phyloP scores from a whole-genome alignment of 352 stramenopile genomes.

The Pythium biforme region DNA sequence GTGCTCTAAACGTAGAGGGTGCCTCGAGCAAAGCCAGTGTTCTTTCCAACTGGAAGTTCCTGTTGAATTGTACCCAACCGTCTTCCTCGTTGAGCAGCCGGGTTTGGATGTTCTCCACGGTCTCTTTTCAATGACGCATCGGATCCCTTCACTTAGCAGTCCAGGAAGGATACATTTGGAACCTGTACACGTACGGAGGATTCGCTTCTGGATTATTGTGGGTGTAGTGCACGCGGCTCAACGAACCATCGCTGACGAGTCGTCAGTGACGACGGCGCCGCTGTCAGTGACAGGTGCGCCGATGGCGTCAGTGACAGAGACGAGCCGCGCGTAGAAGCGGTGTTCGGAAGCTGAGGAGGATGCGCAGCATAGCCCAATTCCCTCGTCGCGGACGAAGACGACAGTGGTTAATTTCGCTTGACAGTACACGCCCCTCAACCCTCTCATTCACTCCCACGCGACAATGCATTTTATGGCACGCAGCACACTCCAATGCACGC shows the following conservation, averaged over 20 bases:
- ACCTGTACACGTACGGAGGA: no score
- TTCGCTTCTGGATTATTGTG: no score
- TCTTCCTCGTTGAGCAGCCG: background rate
- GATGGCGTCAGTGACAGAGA: conserved; percentile 23
- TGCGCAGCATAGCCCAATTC: no score
- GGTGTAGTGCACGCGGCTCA: background rate
- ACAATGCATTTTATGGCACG: no score
- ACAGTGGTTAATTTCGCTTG: conserved; percentile 3
- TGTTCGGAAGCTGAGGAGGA: conserved; percentile 16
- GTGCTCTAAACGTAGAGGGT: background rate
- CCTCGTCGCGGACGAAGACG: background rate
- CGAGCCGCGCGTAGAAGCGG: conserved; percentile 8
- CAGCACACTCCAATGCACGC: background rate
- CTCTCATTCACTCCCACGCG: no score
- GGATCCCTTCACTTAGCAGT: no score
- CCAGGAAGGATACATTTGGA: no score
- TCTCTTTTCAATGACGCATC: no score
- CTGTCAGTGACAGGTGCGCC: conserved; percentile 8
- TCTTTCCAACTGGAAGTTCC: background rate
- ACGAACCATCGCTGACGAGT: conserved; percentile 8
- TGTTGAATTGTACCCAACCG: background rate
- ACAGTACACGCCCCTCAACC: background rate
- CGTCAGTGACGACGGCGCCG: conserved; percentile 1
- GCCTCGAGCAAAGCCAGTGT: background rate
- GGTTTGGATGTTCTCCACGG: no score